Base-by-base conservation (phyloP, 768 basidiomycete genomes). In the Boletus speciosus region DNA sequence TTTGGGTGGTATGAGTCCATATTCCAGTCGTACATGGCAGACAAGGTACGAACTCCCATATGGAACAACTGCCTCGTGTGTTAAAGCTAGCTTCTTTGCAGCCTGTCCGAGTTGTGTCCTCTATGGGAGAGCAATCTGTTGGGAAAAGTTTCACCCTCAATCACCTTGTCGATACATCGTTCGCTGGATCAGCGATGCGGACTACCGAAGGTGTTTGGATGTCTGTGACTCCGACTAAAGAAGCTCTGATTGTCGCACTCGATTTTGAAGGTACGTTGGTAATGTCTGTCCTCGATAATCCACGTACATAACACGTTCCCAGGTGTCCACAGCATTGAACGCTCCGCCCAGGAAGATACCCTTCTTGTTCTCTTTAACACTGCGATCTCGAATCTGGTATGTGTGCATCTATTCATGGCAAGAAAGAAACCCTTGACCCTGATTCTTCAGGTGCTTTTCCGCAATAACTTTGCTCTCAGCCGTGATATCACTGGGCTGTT, bases 161-260 rank as follows among this genome's bases (percentile, higher is more conserved):
- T 53, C 84, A 85, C 55, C 69, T 85, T n/a, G 75, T 75, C 1
- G 83, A 85, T 56, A 81, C 82, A 0, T 84, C 84, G 1, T 85
- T 86, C 55, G 82, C 82, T 15, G 83, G 83, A 6, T 81, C 77
- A 10, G 83, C 83, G 0, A 83, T 85, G 81, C 69, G 81, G 32
- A 83, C 81, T 4, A 84, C 80, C 58, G 81, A 83, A 68, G 83
- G 83, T 19, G 80, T 85, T 25, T 84, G 83, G 83, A 79, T 84
- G 77, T 84, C 82, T 1, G 80, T 80, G 15, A 82, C 83, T 2
- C 84, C 84, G 0, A 83, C 84, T 0, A 70, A 78, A 27, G 77
- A 82, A 6, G 67, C 66, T 4, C 62, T 85, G 16, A 69, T 85
- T n/a, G 82, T 85, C 1, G 78, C 84, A 4, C 73, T 85, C 10